Evolutionary conservation across 2,329 filamentous ascomycete genomes (phyloP).

Genomic region (Mollisia scopiformis): DNA sequence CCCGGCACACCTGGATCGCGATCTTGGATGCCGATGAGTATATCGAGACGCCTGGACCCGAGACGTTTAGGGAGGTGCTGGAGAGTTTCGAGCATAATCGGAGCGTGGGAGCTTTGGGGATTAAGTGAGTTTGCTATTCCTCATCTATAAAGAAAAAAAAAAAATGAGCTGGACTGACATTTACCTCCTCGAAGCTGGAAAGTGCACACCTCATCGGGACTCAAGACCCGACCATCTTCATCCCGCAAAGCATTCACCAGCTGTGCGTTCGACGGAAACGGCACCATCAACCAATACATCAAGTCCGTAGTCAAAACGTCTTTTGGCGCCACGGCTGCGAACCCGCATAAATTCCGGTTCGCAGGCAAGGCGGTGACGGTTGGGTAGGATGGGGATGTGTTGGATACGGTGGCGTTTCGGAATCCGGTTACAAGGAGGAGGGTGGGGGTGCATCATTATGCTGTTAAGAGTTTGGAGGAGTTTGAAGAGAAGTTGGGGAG

Average conservation of each 20-base stretch:
- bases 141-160: too few relatives aligned
- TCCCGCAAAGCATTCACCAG: slow-evolving; percentile 35
- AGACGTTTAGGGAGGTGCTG: slow-evolving; percentile 34
- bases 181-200: slow-evolving; percentile 27
- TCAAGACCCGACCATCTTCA: slow-evolving; percentile 29
- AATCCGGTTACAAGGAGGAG: slow-evolving; percentile 35
- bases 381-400: slow-evolving; percentile 32
- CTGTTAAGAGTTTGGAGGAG: slow-evolving; percentile 37
- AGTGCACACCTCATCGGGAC: slow-evolving; percentile 36
- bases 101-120: slow-evolving; percentile 35
- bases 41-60: slow-evolving; percentile 22
- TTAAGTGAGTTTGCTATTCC: slow-evolving; percentile 26
- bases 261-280: slow-evolving; percentile 33
- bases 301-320: slow-evolving; percentile 38
- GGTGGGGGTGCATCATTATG: slow-evolving; percentile 39
- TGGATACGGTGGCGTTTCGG: slow-evolving; percentile 27
- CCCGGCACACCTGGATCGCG: slow-evolving; percentile 38
- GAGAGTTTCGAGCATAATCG: slow-evolving; percentile 29
- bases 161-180: too few relatives aligned
- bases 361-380: slow-evolving; percentile 26
- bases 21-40: slow-evolving; percentile 39
- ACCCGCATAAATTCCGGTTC: slow-evolving; percentile 32
- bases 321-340: slow-evolving; percentile 22
- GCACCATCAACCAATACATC: slow-evolving; percentile 35
- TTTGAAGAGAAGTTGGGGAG: slow-evolving; percentile 32